These are phyloP conservation scores for Emmonsiellopsis sp. DNA, from an alignment of 2,329 filamentous ascomycete species.

Conservation along the genomic window DNA sequence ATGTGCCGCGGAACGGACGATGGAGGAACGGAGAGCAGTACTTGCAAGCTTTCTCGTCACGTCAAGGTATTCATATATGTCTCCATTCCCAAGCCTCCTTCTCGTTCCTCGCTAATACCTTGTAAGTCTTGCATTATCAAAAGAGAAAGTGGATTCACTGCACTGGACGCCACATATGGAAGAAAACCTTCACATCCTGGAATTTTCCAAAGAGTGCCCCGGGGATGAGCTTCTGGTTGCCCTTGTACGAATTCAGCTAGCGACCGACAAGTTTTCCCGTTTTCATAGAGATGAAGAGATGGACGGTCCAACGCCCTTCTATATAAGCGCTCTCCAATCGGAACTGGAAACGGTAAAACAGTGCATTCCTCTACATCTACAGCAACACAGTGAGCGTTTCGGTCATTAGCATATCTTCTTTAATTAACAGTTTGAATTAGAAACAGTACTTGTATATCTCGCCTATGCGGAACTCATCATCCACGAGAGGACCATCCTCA, in stretches of 20 bases:
- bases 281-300: background rate
- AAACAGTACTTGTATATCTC: background rate
- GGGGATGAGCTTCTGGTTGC: background rate
- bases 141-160: conserved; percentile 26
- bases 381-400: conserved; percentile 14
- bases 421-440: conserved; percentile 5
- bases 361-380: conserved; percentile 14
- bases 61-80: conserved; percentile 26
- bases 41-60: conserved; percentile 41
- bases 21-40: conserved; percentile 43
- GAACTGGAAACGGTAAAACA: conserved; percentile 15
- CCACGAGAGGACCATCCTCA: background rate
- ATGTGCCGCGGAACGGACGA: conserved; percentile 25
- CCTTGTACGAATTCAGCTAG: background rate
- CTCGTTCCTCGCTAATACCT: conserved; percentile 7
- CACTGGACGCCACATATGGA: conserved; percentile 3
- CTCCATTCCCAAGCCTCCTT: too few species aligned
- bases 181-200: conserved; percentile 5
- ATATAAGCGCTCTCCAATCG: conserved; percentile 9
- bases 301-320: background rate
- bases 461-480: background rate
- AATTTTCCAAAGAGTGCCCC: background rate
- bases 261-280: background rate
- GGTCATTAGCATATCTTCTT: conserved; percentile 5
- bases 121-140: conserved; percentile 31